phyloP scores from a whole-genome alignment of 108 stramenopile species.

The Fistulifera solaris region DNA sequence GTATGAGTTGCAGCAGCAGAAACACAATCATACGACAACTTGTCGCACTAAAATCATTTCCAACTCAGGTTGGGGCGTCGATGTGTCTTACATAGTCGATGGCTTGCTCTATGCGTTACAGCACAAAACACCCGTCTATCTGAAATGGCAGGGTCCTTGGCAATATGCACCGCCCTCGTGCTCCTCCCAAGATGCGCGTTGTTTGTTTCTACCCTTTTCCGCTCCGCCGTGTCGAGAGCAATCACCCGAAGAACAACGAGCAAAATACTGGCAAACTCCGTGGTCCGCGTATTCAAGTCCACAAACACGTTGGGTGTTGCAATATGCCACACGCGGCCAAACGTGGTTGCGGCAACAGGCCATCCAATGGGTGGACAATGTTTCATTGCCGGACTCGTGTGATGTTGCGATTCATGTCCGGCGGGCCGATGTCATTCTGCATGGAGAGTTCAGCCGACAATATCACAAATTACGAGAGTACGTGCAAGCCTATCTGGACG shows the following conservation, averaged over 20 bases:
- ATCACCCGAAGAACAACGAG: background rate
- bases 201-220: slow-evolving; percentile 10
- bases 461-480: slow-evolving; percentile 18
- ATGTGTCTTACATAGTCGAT: slow-evolving; percentile 4
- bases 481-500: slow-evolving; percentile 2
- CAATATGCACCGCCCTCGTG: slow-evolving; percentile 12
- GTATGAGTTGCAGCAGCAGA: background rate
- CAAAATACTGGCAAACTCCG: background rate
- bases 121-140: background rate
- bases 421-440: slow-evolving; percentile 17
- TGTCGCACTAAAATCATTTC: background rate
- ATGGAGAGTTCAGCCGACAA: slow-evolving; percentile 2
- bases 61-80: slow-evolving; percentile 6
- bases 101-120: slow-evolving; percentile 2
- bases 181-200: slow-evolving; percentile 1
- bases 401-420: slow-evolving; percentile 12
- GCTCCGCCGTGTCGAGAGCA: background rate
- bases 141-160: background rate
- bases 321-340: slow-evolving; percentile 18
- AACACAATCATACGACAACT: background rate
- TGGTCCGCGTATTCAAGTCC: background rate
- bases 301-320: slow-evolving; percentile 4
- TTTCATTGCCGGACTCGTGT: background rate
- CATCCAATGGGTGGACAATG: background rate
- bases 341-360: slow-evolving; percentile 17